phyloP scores from a whole-genome alignment of 2,329 filamentous ascomycete species.

The Teratosphaeriaceae sp. region DNA sequence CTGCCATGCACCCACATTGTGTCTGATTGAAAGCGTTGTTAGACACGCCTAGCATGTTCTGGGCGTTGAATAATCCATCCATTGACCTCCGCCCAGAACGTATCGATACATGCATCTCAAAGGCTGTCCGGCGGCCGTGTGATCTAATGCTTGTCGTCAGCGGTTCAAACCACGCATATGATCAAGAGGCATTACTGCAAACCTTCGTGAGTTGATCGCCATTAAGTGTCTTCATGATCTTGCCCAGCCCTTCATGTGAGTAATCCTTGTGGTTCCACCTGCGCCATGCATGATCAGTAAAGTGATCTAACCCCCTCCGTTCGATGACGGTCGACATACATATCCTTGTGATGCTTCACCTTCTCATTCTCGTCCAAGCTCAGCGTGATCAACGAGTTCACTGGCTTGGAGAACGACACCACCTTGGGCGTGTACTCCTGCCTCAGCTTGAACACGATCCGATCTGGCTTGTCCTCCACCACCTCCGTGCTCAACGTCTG shows the following conservation, averaged over 20 bases:
- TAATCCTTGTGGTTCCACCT: slow-evolving; percentile 30
- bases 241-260: slow-evolving; percentile 40
- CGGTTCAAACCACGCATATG: too few species aligned
- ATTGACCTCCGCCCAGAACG: too few species aligned
- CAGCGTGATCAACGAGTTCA: slow-evolving; percentile 37
- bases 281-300: not conserved
- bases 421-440: slow-evolving; percentile 42
- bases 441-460: slow-evolving; percentile 43
- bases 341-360: slow-evolving; percentile 45
- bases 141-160: too few species aligned
- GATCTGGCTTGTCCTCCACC: slow-evolving; percentile 28
- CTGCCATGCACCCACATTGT: too few species aligned
- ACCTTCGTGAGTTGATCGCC: slow-evolving; percentile 39
- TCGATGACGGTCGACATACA: too few species aligned
- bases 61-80: too few species aligned
- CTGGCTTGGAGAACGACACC: slow-evolving; percentile 31
- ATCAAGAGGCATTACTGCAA: not conserved
- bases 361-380: slow-evolving; percentile 33
- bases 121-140: not conserved
- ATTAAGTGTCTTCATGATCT: slow-evolving; percentile 44
- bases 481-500: slow-evolving; percentile 38
- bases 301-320: too few species aligned
- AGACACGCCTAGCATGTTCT: too few species aligned
- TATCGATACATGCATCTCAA: too few species aligned
- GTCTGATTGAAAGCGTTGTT: too few species aligned